These are phyloP conservation scores for Fusarium temperatum DNA, from an alignment of 2,329 filamentous ascomycete genomes.

Conservation along the genomic window DNA sequence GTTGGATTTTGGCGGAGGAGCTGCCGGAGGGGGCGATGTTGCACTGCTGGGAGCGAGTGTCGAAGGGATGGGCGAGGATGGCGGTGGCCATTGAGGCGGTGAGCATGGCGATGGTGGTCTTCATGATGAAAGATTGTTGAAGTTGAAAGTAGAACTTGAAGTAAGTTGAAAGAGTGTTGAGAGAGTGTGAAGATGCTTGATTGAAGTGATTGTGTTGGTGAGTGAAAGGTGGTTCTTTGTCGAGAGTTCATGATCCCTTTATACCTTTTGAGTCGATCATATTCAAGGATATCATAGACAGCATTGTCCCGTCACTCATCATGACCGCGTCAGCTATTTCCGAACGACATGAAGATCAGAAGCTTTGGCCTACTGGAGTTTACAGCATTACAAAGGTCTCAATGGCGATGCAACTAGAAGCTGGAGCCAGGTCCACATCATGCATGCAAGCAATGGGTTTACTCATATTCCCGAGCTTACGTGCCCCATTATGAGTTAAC, in stretches of 20 bases:
- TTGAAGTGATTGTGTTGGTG: not conserved
- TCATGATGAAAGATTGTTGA: conserved; percentile 15
- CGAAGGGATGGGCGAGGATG: conserved; percentile 12
- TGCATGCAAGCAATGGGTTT: not conserved
- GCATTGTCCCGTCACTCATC: not conserved
- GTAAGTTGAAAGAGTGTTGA: not conserved
- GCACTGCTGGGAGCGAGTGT: conserved; percentile 23
- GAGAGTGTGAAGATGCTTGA: not conserved
- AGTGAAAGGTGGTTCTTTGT: not conserved
- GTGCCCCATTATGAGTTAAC: not conserved
- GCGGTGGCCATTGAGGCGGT: conserved; percentile 22
- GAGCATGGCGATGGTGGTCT: conserved; percentile 21
- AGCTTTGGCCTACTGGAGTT: not conserved
- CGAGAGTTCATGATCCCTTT: not conserved
- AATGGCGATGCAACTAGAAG: not conserved
- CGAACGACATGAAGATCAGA: not conserved
- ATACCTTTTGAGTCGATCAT: not conserved
- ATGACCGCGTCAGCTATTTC: not conserved
- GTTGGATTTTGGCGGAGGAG: not conserved
- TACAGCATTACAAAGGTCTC: not conserved
- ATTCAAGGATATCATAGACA: not conserved
- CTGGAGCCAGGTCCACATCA: not conserved
- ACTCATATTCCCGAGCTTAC: not conserved
- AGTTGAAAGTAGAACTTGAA: not conserved
- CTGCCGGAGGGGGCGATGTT: conserved; percentile 14